Conservation (phyloP, 1,284 basidiomycete genomes). For the Golubevia pallescens region DNA sequence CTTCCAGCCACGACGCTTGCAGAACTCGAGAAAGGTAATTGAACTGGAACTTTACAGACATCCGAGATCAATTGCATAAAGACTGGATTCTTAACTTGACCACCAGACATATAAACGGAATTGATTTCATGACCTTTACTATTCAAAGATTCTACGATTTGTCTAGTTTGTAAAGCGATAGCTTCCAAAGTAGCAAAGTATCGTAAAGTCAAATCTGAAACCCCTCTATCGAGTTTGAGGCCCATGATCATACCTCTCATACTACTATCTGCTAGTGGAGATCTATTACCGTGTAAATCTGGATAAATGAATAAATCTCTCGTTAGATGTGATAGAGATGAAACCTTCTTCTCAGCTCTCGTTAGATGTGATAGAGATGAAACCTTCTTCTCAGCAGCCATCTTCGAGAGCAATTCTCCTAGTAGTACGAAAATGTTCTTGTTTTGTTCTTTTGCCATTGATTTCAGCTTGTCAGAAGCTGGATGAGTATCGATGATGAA, state of each 20-base stretch:
- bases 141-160: conserved; percentile 94
- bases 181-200: conserved; percentile 92
- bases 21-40: conserved; percentile 77
- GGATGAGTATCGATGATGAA: conserved; percentile 92
- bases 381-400: conserved; percentile 71
- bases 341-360: conserved; percentile 67
- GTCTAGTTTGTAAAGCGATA: conserved; percentile 91
- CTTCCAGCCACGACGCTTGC: conserved; percentile 89
- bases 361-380: conserved; percentile 78
- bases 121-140: conserved; percentile 80
- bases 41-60: conserved; percentile 80
- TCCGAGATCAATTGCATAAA: conserved; percentile 76
- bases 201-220: conserved; percentile 83
- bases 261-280: conserved; percentile 88
- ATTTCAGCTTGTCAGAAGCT: conserved; percentile 76
- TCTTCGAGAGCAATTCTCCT: conserved; percentile 75
- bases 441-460: conserved; percentile 66
- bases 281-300: conserved; percentile 77
- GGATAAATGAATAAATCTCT: conserved; percentile 93
- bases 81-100: conserved; percentile 56
- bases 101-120: conserved; percentile 83
- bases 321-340: conserved; percentile 74
- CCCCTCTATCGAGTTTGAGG: conserved; percentile 78
- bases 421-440: conserved; percentile 71
- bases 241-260: conserved; percentile 93